Percentiles rank a stretch among this genome's conserved stretches.
phyloP scores from a whole-genome alignment of 2,329 filamentous ascomycete species.

The Botrytis sinoallii region DNA sequence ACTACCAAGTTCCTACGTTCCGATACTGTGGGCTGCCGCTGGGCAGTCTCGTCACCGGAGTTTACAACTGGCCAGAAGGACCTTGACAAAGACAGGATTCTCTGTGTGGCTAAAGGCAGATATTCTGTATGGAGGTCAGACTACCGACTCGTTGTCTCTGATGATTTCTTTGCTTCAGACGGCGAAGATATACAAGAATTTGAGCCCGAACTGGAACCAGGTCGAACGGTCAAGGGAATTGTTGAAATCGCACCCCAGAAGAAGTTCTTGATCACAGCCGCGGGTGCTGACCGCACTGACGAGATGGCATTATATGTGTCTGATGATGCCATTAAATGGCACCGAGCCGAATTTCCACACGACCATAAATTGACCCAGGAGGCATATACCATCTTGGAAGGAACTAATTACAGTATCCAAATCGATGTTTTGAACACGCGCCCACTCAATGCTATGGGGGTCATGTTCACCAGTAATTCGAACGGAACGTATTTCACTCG shows the following conservation, averaged over 20 bases:
- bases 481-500: slow-evolving; percentile 94
- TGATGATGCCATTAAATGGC: slow-evolving; percentile 80
- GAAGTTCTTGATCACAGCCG: slow-evolving; percentile 80
- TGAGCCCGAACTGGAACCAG: slow-evolving; percentile 74
- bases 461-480: slow-evolving; percentile 92
- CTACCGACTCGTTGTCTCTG: slow-evolving; percentile 75
- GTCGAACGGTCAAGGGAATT: slow-evolving; percentile 73
- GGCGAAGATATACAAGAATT: slow-evolving; percentile 55
- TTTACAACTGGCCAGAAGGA: slow-evolving; percentile 69
- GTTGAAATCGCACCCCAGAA: slow-evolving; percentile 81
- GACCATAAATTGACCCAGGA: slow-evolving; percentile 78
- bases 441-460: slow-evolving; percentile 71
- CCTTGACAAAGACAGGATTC: slow-evolving; percentile 64
- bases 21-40: slow-evolving; percentile 74
- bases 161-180: slow-evolving; percentile 71
- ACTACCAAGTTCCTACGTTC: slow-evolving; percentile 61
- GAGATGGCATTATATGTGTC: slow-evolving; percentile 93
- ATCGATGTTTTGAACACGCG: slow-evolving; percentile 80
- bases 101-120: slow-evolving; percentile 76
- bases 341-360: slow-evolving; percentile 82
- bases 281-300: slow-evolving; percentile 72
- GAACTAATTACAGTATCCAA: slow-evolving; percentile 96
- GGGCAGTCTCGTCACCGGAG: slow-evolving; percentile 73
- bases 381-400: slow-evolving; percentile 91
- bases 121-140: slow-evolving; percentile 70